phyloP scores from a whole-genome alignment of 2,329 filamentous ascomycete species.

The Blastomyces emzantsi region DNA sequence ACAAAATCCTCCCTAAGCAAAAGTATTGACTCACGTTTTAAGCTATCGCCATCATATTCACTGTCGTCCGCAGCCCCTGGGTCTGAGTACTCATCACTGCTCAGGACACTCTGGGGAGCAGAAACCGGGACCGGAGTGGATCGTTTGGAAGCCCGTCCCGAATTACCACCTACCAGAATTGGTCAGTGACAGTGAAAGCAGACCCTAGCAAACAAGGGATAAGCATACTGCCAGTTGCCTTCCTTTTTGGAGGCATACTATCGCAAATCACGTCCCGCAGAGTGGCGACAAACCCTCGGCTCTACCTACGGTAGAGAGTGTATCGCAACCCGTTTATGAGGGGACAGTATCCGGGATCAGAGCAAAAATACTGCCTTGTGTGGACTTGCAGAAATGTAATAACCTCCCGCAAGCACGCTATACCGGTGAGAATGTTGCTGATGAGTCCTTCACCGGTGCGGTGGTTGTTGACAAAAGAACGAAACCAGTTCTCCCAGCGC shows the following conservation, averaged over 20 bases:
- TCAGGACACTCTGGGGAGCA: slow-evolving; percentile 37
- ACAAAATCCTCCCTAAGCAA: background rate
- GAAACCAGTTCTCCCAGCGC: background rate
- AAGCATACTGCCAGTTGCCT: slow-evolving; percentile 48
- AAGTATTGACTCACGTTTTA: slow-evolving; percentile 34
- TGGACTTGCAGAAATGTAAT: background rate
- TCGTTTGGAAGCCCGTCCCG: slow-evolving; percentile 41
- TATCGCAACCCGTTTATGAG: background rate
- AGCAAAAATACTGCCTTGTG: background rate
- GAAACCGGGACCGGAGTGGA: slow-evolving; percentile 38
- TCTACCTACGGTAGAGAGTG: background rate
- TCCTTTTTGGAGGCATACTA: slow-evolving; percentile 62
- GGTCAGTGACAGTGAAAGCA: slow-evolving; percentile 18
- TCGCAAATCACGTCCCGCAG: background rate
- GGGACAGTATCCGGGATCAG: background rate
- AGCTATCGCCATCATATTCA: slow-evolving; percentile 37
- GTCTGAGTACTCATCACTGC: slow-evolving; percentile 51
- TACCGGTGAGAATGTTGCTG: background rate
- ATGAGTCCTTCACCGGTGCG: background rate
- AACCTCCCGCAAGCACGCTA: background rate
- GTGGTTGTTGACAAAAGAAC: background rate
- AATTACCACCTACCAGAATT: slow-evolving; percentile 33
- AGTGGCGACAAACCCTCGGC: background rate
- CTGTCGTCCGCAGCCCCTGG: slow-evolving; percentile 42
- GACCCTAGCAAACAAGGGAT: slow-evolving; percentile 17